These are phyloP conservation scores for Globisporangium apiculatum DNA, from an alignment of 352 stramenopile species.

Conservation along the genomic window DNA sequence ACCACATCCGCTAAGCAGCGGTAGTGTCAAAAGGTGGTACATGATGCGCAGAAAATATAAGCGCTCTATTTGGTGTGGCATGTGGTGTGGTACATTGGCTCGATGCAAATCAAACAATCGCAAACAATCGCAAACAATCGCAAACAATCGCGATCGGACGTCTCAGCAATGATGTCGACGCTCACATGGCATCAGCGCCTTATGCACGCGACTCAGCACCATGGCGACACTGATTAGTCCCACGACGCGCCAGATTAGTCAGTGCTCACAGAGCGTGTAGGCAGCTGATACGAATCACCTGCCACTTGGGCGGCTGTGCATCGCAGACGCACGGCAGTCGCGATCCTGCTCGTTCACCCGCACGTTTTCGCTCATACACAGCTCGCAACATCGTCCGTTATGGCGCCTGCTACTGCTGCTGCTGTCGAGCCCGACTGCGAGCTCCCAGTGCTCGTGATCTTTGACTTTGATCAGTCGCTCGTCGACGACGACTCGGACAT, in stretches of 20 bases:
- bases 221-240: too few relatives aligned
- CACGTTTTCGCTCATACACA: not conserved
- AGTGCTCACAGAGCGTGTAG: not conserved
- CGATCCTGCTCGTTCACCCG: not conserved
- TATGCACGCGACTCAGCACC: not conserved
- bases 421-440: not conserved
- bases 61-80: not conserved
- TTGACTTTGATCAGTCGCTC: constrained; percentile 43
- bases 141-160: not conserved
- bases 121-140: too few relatives aligned
- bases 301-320: not conserved
- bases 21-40: not conserved
- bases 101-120: not conserved
- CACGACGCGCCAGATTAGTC: not conserved
- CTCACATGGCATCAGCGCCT: not conserved
- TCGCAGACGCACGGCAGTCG: not conserved
- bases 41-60: too few relatives aligned
- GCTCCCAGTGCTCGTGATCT: constrained; percentile 30
- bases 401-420: not conserved
- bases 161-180: not conserved
- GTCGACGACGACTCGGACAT: constrained; percentile 41
- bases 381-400: not conserved
- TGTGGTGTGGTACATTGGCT: not conserved
- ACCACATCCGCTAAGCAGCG: constrained; percentile 33
- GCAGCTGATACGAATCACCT: not conserved